A percentile compares a stretch with the other conserved stretches of the same genome.
Evolutionary conservation across 2,329 filamentous ascomycete genomes (phyloP).

Genomic region (Cordyceps javanica): DNA sequence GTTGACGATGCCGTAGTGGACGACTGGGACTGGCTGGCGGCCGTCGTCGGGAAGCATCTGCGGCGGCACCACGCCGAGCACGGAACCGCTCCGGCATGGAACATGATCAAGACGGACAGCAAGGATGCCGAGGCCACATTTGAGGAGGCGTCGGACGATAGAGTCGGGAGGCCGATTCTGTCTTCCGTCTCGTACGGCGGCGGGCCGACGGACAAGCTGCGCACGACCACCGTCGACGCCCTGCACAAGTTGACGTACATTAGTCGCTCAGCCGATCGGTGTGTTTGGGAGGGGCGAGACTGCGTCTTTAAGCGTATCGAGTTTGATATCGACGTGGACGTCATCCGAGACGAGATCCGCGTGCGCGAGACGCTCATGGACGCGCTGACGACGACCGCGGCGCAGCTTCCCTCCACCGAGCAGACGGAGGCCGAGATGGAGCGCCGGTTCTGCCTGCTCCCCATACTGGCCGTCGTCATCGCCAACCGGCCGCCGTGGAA

Average conservation of each 20-base stretch:
- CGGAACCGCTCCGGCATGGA: background rate
- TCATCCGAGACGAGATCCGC: constrained; percentile 15
- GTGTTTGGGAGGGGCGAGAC: constrained; percentile 12
- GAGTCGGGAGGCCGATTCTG: constrained; percentile 8
- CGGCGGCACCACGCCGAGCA: background rate
- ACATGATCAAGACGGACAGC: background rate
- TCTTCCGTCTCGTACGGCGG: constrained; percentile 10
- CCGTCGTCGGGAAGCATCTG: background rate
- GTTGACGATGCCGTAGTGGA: background rate
- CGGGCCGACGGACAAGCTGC: constrained; percentile 10
- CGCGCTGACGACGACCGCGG: too few species aligned
- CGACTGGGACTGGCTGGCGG: background rate
- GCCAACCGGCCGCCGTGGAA: constrained; percentile 10
- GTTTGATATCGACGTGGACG: constrained; percentile 15
- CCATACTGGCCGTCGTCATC: constrained; percentile 15
- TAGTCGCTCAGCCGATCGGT: constrained; percentile 14
- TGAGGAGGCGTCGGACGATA: background rate
- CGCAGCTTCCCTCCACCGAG: too few species aligned
- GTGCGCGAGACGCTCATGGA: constrained; percentile 9
- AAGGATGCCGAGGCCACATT: background rate
- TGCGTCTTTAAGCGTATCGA: constrained; percentile 20
- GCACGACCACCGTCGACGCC: constrained; percentile 14
- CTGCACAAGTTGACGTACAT: too few species aligned
- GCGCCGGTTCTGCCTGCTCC: constrained; percentile 15
- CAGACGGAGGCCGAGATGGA: constrained; percentile 11